Conservation (phyloP, 495 filamentous ascomycete species). For the Penicillium egyptiacum region DNA sequence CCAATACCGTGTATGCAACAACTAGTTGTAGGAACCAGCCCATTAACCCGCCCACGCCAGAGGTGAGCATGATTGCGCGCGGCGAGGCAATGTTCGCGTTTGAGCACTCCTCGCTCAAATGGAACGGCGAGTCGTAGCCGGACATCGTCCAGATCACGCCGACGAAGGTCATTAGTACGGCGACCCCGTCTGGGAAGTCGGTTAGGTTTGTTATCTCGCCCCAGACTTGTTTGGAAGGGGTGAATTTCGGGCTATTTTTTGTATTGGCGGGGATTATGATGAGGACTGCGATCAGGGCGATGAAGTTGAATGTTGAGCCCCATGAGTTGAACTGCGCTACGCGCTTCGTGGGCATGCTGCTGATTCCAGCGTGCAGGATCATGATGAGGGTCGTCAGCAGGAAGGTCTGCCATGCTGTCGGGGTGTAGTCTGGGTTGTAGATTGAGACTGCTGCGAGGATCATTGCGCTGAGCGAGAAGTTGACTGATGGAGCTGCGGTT, state of each 20-base stretch:
- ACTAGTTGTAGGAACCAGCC: conserved; percentile 78
- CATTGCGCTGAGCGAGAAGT: conserved; percentile 66
- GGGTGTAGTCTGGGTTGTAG: conserved; percentile 61
- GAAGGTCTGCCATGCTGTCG: conserved; percentile 67
- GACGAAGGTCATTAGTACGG: conserved; percentile 76
- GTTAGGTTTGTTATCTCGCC: conserved; percentile 67
- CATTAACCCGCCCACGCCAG: conserved; percentile 63
- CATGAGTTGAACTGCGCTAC: conserved; percentile 74
- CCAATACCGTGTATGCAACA: conserved; percentile 75
- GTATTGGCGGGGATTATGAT: conserved; percentile 69
- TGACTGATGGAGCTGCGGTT: conserved; percentile 66
- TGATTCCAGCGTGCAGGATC: conserved; percentile 68
- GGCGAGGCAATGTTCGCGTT: conserved; percentile 75
- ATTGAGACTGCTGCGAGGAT: conserved; percentile 71
- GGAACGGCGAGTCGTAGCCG: conserved; percentile 74
- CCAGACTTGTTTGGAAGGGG: conserved; percentile 64
- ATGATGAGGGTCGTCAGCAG: conserved; percentile 69
- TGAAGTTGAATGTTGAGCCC: conserved; percentile 73
- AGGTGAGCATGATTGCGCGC: conserved; percentile 74
- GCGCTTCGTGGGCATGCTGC: conserved; percentile 72
- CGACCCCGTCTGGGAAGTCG: conserved; percentile 68
- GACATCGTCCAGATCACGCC: conserved; percentile 64
- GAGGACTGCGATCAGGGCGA: conserved; percentile 64
- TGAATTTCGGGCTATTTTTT: conserved; percentile 61
- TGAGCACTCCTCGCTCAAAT: conserved; percentile 74